Base-by-base conservation (phyloP, 768 basidiomycete genomes). In the Tylopilus sp. region DNA sequence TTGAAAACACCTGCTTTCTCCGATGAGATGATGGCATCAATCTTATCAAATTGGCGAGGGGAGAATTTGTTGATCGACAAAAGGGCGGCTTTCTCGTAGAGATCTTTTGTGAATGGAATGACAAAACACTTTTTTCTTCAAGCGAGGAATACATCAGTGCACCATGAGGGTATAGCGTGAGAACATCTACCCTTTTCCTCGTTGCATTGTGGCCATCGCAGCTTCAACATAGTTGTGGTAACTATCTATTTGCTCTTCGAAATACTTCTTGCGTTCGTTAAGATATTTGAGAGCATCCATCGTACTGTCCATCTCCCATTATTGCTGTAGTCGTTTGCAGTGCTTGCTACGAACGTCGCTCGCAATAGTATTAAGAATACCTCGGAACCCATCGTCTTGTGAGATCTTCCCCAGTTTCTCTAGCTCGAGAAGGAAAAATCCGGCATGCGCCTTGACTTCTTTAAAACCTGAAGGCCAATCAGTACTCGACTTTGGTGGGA, bases 301-400 rank as follows among this genome's bases (percentile, higher is more conserved):
- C 92, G 98, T 95, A 57, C 82, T 89, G 58, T 87, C 81, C 78
- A 92, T 87, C 69, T 96, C 95, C 65, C 93, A 85, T 62, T 91
- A 87, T 22, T 96, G 85, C 66, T 96, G 91, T 17, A 98, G 77
- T 17, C 97, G 85, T 67, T 94, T 89, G 49, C 95, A 82, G 65
- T 98, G 95, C 72, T 99, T 98, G 71, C 90, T 94, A 16, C 95
- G 87, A 43, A 99, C 95, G 69, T 99, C 97, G 17, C 82, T 83
- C 29, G 97, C 96, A 62, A 99, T 98, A 13, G 94, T 92, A 66
- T 98, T 89, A 16, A 99, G 78, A 48, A 98, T 86, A 16, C 86
- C 95, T 67, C 97, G 95, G 67, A 95, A 98, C 16, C 87, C 85
- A 67, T 98, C 92, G 34, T 74, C 71, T 10, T 92, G 85, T 22